Conservation (phyloP, 164 flowering plant genomes). For the Berberis thunbergii region DNA sequence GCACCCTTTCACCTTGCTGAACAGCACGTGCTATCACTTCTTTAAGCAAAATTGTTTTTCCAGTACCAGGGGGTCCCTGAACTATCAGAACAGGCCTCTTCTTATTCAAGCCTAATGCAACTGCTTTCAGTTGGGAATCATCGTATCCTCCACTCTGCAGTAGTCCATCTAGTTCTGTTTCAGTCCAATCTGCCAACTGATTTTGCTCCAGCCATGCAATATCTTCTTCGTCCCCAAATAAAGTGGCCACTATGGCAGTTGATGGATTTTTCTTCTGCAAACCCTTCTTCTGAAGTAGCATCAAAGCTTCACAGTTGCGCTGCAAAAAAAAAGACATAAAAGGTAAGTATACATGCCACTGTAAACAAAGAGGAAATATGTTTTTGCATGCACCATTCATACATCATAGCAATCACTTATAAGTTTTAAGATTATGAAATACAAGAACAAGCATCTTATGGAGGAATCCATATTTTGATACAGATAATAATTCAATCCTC, state of each 20-base stretch:
- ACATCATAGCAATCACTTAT: not conserved
- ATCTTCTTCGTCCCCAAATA: slow-evolving; percentile 77
- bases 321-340: slow-evolving; percentile 21
- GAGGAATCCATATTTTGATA: no score
- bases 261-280: slow-evolving; percentile 80
- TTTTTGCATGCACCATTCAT: not conserved
- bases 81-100: slow-evolving; percentile 60
- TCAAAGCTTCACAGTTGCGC: slow-evolving; percentile 91
- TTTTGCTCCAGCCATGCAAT: slow-evolving; percentile 53
- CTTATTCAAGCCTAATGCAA: slow-evolving; percentile 70
- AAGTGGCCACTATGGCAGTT: slow-evolving; percentile 55
- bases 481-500: no score
- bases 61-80: slow-evolving; percentile 96
- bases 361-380: not conserved
- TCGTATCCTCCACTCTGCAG: slow-evolving; percentile 30
- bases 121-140: slow-evolving; percentile 58
- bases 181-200: slow-evolving; percentile 49
- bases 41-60: slow-evolving; percentile 76
- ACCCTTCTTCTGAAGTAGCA: slow-evolving; percentile 89
- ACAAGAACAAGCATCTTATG: no score
- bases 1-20: slow-evolving; percentile 81
- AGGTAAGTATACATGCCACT: not conserved
- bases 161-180: slow-evolving; percentile 30
- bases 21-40: slow-evolving; percentile 58
- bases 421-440: not conserved